A percentile compares a stretch with the other conserved stretches of the same genome.
These are phyloP conservation scores for Clitocybe nebularis DNA, from an alignment of 1,284 basidiomycete genomes.

Conservation along the genomic window DNA sequence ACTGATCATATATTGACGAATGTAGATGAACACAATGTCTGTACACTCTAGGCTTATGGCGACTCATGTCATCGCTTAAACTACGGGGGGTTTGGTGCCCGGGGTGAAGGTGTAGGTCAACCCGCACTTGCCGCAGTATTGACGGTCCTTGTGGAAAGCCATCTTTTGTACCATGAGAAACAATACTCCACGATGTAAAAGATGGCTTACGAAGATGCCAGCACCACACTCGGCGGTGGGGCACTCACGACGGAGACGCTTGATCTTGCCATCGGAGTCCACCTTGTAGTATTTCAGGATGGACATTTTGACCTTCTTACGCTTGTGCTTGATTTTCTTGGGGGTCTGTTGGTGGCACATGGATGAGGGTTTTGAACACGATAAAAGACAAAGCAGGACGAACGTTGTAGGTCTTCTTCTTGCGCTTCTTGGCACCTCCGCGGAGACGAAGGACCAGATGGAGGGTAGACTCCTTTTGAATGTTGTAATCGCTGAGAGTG, in stretches of 20 bases:
- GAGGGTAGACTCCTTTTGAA: conserved; percentile 77
- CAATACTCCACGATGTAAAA: conserved; percentile 1
- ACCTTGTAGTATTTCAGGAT: conserved; percentile 99
- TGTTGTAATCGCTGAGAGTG: conserved; percentile 86
- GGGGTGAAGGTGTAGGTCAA: conserved; percentile 88
- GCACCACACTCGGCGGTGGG: conserved; percentile 89
- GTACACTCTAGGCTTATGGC: too few species aligned
- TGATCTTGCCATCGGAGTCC: conserved; percentile 98
- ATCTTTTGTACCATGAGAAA: conserved; percentile 45
- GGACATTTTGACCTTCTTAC: conserved; percentile 99
- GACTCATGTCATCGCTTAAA: too few species aligned
- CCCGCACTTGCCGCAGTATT: conserved; percentile 94
- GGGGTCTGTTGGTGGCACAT: conserved; percentile 64
- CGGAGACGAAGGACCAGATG: conserved; percentile 94
- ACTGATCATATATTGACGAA: too few species aligned
- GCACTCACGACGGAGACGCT: conserved; percentile 97
- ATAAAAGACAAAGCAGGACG: conserved; percentile 20
- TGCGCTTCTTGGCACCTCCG: conserved; percentile 98
- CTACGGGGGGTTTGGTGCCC: conserved; percentile 69
- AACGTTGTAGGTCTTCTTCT: conserved; percentile 99
- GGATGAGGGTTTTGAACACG: background rate
- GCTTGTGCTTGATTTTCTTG: conserved; percentile 99
- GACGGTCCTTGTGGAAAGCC: conserved; percentile 93
- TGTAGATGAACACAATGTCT: too few species aligned
- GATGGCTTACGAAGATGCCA: conserved; percentile 80